Base-by-base conservation (phyloP, 2,329 filamentous ascomycete genomes). In the Massarina eburnea region DNA sequence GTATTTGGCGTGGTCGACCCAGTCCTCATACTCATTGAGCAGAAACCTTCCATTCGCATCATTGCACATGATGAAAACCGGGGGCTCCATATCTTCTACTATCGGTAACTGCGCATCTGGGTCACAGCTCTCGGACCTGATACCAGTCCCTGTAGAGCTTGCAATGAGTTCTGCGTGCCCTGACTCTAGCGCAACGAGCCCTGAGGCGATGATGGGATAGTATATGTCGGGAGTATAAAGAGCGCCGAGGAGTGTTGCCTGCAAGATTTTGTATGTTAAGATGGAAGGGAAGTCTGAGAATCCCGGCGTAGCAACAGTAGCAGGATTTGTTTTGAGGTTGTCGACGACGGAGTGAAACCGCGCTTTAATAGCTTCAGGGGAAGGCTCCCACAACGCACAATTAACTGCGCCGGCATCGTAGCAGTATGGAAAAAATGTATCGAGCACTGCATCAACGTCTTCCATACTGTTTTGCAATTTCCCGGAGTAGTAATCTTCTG, bases 401-500 rank as follows among this genome's bases (percentile, higher is more conserved):
- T 6, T 17, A 6, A 22, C 24, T 9, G 22, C 18, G 9, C 48
- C 46, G 19, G 24, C 49, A 5, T 49, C 46, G 22, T 22, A 44
- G 41, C 52, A 55, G 30, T 35, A 39, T 3, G 24, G 45, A 46
- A 55, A 55, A 39, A 55, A 55, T 8, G 37, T 37, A 5, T 27
- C 18, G 22, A 55, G 5, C 10, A 38, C 42, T 22, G 20, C 46
- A 15, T 53, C 51, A 27, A 42, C 43, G 26, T 56, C 46, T n/a
- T 15, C 14, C 15, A 53, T 12, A 22, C 47, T 50, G 18, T 6
- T 14, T 2, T 17, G 2, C 55, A 51, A 58, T 37, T 39, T 42
- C 3, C 53, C 55, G 10, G 34, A 22, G 24, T 55, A 54, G 35
- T 76, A 73, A 56, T 82, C 79, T 51, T 15, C 8, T 51, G 40